Conservation (phyloP, 345 rosid species). For the Aethionema arabicum region DNA sequence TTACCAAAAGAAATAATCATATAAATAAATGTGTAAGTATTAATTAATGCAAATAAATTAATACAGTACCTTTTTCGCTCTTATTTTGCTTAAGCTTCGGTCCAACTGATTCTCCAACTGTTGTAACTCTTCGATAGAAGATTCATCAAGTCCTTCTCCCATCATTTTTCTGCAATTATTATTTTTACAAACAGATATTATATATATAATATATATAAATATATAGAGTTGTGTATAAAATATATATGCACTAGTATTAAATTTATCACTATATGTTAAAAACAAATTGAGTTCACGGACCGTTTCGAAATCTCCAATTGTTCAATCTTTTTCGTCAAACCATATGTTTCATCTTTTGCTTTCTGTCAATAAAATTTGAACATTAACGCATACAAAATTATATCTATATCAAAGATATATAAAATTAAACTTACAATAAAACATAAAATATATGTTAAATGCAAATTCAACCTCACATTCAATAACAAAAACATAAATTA, state of each 20-base stretch:
- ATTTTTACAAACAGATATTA: background rate
- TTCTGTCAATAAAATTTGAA: slow-evolving; percentile 23
- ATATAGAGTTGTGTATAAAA: no score
- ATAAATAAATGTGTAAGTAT: background rate
- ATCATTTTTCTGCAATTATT: slow-evolving; percentile 52
- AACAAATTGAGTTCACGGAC: slow-evolving; percentile 31
- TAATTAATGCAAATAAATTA: no score
- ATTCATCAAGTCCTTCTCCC: slow-evolving; percentile 68
- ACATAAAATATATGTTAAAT: background rate
- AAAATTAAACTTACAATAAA: background rate
- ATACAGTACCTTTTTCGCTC: slow-evolving; percentile 93
- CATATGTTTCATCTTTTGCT: slow-evolving; percentile 43
- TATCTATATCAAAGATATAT: background rate
- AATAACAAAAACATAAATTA: background rate
- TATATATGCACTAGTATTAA: slow-evolving; percentile 1
- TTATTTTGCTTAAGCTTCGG: slow-evolving; percentile 63
- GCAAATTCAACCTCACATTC: background rate
- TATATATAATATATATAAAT: background rate
- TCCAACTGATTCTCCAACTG: slow-evolving; percentile 75
- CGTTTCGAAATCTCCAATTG: slow-evolving; percentile 60
- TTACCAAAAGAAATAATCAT: background rate
- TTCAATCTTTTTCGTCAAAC: slow-evolving; percentile 67
- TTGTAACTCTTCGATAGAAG: slow-evolving; percentile 66
- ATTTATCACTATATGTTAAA: background rate
- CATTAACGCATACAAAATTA: slow-evolving; percentile 1